These are phyloP conservation scores for Emmonsia crescens DNA, from an alignment of 2,329 filamentous ascomycete genomes.

Conservation along the genomic window DNA sequence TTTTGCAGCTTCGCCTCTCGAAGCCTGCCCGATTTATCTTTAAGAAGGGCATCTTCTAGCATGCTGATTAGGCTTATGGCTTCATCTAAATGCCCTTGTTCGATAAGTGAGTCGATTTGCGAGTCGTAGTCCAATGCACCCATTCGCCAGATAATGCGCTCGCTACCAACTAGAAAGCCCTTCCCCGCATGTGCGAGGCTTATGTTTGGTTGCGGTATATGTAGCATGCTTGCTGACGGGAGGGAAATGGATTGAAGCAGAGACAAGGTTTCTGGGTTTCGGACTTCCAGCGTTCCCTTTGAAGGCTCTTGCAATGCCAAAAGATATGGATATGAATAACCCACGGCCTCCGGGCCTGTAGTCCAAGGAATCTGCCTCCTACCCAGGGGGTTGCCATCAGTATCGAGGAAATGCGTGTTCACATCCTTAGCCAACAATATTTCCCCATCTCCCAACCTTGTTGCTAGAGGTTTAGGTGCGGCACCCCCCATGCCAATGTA, in stretches of 20 bases:
- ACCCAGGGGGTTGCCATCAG: conserved; percentile 68
- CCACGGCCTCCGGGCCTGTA: conserved; percentile 75
- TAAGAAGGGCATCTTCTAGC: conserved; percentile 83
- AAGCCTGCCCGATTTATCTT: conserved; percentile 68
- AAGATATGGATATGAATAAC: conserved; percentile 95
- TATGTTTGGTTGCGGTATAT: conserved; percentile 85
- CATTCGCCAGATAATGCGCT: conserved; percentile 93
- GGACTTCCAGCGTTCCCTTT: conserved; percentile 77
- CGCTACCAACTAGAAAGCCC: conserved; percentile 86
- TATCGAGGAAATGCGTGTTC: conserved; percentile 84
- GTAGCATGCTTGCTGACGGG: conserved; percentile 69
- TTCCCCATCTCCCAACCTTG: conserved; percentile 69
- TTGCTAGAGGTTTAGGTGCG: conserved; percentile 80
- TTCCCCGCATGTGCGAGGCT: conserved; percentile 95
- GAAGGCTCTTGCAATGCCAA: conserved; percentile 72
- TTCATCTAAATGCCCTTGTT: conserved; percentile 68
- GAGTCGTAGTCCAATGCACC: conserved; percentile 81
- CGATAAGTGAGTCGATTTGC: conserved; percentile 73
- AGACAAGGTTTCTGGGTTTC: conserved; percentile 86
- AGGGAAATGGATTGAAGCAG: conserved; percentile 75
- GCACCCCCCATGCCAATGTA: conserved; percentile 92
- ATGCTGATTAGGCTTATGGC: conserved; percentile 80
- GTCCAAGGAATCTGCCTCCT: conserved; percentile 89
- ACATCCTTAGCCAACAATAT: conserved; percentile 95
- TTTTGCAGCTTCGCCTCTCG: conserved; percentile 86